Percentiles rank a stretch among this genome's conserved stretches.
Evolutionary conservation across 768 basidiomycete genomes (phyloP).

Genomic region (Amylocystis lapponica): DNA sequence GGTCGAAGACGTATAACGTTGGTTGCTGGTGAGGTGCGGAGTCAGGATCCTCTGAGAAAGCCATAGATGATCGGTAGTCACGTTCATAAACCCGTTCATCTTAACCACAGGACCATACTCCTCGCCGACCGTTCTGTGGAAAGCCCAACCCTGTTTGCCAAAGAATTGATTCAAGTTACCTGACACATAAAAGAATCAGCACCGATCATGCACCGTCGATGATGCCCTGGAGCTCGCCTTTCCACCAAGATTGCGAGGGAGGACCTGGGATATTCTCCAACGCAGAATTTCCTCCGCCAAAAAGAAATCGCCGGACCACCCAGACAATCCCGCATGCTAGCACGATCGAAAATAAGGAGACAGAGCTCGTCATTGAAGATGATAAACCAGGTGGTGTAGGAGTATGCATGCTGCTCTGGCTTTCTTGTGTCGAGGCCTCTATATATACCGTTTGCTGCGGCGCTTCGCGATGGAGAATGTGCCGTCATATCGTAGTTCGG

Average conservation of each 20-base stretch:
- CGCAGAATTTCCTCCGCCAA: background rate
- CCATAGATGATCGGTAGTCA: too few species aligned
- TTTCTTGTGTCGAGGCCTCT: too few species aligned
- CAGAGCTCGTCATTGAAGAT: too few species aligned
- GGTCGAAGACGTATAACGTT: slow-evolving; percentile 11
- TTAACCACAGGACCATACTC: slow-evolving; percentile 14
- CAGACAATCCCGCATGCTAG: background rate
- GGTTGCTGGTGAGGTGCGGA: too few species aligned
- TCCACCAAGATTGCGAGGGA: slow-evolving; percentile 25
- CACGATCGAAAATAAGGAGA: too few species aligned
- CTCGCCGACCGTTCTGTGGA: slow-evolving; percentile 11
- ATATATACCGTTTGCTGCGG: too few species aligned
- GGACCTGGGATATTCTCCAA: slow-evolving; percentile 39
- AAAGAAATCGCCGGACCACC: background rate
- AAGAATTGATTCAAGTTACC: slow-evolving; percentile 15
- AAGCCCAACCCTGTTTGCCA: slow-evolving; percentile 9
- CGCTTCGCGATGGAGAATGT: too few species aligned
- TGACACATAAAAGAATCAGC: background rate
- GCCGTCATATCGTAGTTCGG: too few species aligned
- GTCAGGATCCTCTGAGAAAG: too few species aligned
- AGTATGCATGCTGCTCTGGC: too few species aligned
- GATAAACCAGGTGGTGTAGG: too few species aligned
- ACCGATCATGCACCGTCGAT: background rate
- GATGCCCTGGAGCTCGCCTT: too few species aligned
- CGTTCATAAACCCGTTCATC: slow-evolving; percentile 12